Percentiles rank a stretch among this genome's conserved stretches.
Evolutionary conservation across 345 rosid species (phyloP).

Genomic region (Brassica nigra): DNA sequence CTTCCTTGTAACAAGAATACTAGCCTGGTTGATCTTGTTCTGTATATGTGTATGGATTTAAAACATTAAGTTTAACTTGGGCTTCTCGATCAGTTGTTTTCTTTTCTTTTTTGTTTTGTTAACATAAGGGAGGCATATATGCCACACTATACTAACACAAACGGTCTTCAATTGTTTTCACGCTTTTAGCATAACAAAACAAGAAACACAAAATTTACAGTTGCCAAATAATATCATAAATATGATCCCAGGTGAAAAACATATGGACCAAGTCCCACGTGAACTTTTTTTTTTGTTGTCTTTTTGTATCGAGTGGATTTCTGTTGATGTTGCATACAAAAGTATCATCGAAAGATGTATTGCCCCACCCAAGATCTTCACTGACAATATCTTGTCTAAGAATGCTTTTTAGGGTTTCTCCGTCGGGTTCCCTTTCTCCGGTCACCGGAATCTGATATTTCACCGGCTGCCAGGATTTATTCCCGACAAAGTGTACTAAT

Average conservation of each 20-base stretch:
- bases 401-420: conserved; percentile 25
- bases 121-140: neutral
- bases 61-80: neutral
- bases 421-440: conserved; percentile 28
- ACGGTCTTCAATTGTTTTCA: neutral
- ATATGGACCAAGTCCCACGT: conserved; percentile 41
- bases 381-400: conserved; percentile 33
- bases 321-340: conserved; percentile 30
- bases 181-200: neutral
- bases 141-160: neutral
- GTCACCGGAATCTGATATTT: conserved; percentile 25
- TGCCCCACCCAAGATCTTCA: conserved; percentile 43
- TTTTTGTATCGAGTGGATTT: conserved; percentile 24
- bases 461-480: conserved; percentile 21
- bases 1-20: conserved; percentile 38
- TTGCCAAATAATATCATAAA: conserved; percentile 6
- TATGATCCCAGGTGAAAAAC: conserved; percentile 40
- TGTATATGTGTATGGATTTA: conserved; percentile 10
- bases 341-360: conserved; percentile 38
- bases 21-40: conserved; percentile 34
- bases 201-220: neutral
- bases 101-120: neutral
- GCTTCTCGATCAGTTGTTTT: neutral
- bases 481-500: conserved; percentile 40
- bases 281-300: neutral